Base-by-base conservation (phyloP, 1,284 basidiomycete genomes). In the Ceratobasidium sp. region DNA sequence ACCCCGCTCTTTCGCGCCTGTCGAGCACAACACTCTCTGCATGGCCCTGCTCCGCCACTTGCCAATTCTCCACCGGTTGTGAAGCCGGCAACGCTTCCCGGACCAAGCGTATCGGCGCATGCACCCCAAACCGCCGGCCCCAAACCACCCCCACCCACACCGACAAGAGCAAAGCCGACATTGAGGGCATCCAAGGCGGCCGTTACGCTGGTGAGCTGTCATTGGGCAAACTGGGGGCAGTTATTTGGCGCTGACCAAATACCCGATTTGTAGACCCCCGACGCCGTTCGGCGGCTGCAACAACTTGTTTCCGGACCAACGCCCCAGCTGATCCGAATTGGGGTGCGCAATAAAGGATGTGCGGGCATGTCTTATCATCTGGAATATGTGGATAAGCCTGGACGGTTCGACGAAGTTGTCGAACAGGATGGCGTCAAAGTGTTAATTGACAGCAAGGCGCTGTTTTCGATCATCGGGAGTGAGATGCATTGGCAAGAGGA, bases 401-500 rank as follows among this genome's bases (percentile, higher is more conserved):
- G 89, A 2, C 92, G 90, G 80, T 99, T 99, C 79, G 97, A 99
- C 82, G 97, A 99, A 80, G 87, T 97, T n/a, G 96, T 99, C 36
- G 90, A 95, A 81, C 95, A 97, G 82, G 95, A 97, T 76, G 94
- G 92, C 6, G 95, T 98, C 34, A 89, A 86, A 77, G 97, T 99
- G 48, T 84, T 99, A 74, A 96, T 99, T 80, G 97, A 99, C 83
- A 93, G 91, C 80, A 98, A 97, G 82, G 97, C 97, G 28, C 83
- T 99, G 75, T 99, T 99, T 81, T 96, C 92, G 74, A 97, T 99
- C 78, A 98, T 99, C 76, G 97, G 97, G 50, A 96, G 94, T 79
- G 92, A 92, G 84, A 99, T 99, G 97, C 96, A 97, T 80, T 99
- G 97, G 97, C 87, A 92, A 75, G 97, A 99, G 83, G 94, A 96